Base-by-base conservation (phyloP, 2,329 filamentous ascomycete species). In the Pseudocercospora vitis region DNA sequence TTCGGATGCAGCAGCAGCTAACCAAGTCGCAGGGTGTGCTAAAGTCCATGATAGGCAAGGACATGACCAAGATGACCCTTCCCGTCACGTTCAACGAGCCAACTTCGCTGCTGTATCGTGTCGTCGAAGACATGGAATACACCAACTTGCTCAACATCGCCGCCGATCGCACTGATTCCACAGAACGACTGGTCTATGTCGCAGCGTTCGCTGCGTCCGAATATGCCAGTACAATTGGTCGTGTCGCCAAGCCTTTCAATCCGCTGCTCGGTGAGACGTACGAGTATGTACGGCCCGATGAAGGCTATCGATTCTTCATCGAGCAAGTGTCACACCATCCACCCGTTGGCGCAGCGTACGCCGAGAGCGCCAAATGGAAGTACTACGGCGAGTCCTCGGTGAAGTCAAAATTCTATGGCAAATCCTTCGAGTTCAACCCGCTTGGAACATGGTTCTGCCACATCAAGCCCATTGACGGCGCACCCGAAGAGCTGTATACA, bases 31-130 rank as follows among this genome's bases (percentile, higher is more conserved):
- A 96, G 91, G 87, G 88, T 62, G 96, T 99, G 63, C 77, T 99
- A 59, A 99, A 97, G 76, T 97, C 92, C 18, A 97, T 99, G 94
- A 96, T 99, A 73, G 94, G 94, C 59, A 97, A 99, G 71, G 94
- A 99, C 69, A 97, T 99, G 94, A 97, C 94, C 31, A 97, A 95
- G 77, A 99, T 99, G 92, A 97, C 94, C 0, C 77, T 99, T 16
- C 94, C 94, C 0, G 94, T 99, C 2, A 96, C 94, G 0, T 97
- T 99, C 78, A 99, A 99, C 73, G 94, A 99, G 72, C 94, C 94
- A 0, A 99, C 94, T 0, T 97, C 94, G 4, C 78, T 99, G 9
- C 81, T 99, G 7, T 94, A 97, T 72, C 89, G 94, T 69, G 92
- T 95, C 37, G 90, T 89, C 4, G 94, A 99, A 74, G 94, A 99